Evolutionary conservation across 1,284 basidiomycete genomes (phyloP), one percentile per base, ranked within the genome.

Genomic region (Ceratobasidium sp.): DNA sequence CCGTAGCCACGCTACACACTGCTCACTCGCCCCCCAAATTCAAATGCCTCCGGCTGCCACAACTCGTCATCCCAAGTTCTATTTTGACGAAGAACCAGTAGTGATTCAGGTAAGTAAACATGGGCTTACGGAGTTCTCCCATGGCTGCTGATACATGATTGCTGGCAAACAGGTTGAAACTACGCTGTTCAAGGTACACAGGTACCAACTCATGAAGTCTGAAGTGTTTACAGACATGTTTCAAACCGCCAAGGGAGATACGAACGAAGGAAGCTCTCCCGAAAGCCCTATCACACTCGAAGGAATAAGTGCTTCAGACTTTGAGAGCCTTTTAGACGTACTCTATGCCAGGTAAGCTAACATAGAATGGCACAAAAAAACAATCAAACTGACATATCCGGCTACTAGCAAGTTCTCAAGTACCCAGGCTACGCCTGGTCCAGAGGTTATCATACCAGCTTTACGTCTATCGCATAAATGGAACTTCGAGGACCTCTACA

Each of bases 381-480:
- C 46, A 44, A 50, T n/a, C 23, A 73, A 57, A 20, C 56, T 57
- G 20, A 69, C 48, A 12, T 3, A 73, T 28, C 44, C 64, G 13
- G 61, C 44, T 23, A 26, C 23, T 10, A 33, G 33, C 33, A 33
- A 33, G 33, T 33, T 33, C 33, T 33, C 33, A 33, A 33, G 33
- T 33, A 33, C 33, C 33, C 33, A 33, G 33, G 33, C 33, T 33
- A 33, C 33, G 33, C 33, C 33, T 33, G 33, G 33, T 33, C 71
- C 71, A 12, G 61, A 74, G 12, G 59, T 61, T 13, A 74, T 74
- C 38, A 74, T 74, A 17, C 70, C 78, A 33, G 75, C 75, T 2
- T 76, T 79, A 23, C 78, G 76, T 38, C 64, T 79, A 26, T 44
- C 78, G 3, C 77, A 76, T n/a, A 79, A 77, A 76, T 79, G 78